Evolutionary conservation across 2,329 filamentous ascomycete species (phyloP), one percentile per base, ranked within the genome.

Genomic region (Fusarium nanum): DNA sequence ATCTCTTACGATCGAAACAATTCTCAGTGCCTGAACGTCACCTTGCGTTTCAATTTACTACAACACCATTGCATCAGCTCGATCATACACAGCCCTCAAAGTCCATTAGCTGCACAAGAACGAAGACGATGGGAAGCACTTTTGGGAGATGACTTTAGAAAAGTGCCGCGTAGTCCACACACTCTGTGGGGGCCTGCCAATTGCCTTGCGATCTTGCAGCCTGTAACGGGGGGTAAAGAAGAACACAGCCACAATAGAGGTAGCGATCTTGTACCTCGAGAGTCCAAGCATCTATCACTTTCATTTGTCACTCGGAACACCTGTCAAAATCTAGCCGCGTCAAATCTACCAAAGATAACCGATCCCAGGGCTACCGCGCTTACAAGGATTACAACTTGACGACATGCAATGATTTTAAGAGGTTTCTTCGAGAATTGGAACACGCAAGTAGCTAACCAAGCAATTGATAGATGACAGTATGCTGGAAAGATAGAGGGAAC

Each of bases 151-250:
- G 16, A 27, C 32, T 22, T 40, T 18, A 18, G 37, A 11, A 23
- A 40, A 45, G 16, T 22, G 34, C 2, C n/a, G 23, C 41, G 30
- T 7, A 22, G 22, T 12, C 13, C 6, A 48, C 11, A 14, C 23
- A 48, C 3, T 20, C 7, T n/a, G 9, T 3, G 40, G 20, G 14
- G 40, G 40, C 30, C 20, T 56, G 30, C 23, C 14, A 41, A 47
- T 52, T 65, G 40, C 32, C 34, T 56, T 22, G 34, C 13, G 27
- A 60, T 50, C 55, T 65, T 65, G 55, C 60, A 65, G 55, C 48
- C 46, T 30, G 34, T 60, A 30, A 6, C 47, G 60, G 44, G 46
- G 20, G n/a, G 27, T 27, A n/a, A 25, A 25, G 10, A n/a, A 46
- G 13, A 47, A 18, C 20, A 65, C 13, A 32, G 30, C 22, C 13